Evolutionary conservation across 176 grass and related monocot genomes (phyloP).

Genomic region (Eleusine indica): DNA sequence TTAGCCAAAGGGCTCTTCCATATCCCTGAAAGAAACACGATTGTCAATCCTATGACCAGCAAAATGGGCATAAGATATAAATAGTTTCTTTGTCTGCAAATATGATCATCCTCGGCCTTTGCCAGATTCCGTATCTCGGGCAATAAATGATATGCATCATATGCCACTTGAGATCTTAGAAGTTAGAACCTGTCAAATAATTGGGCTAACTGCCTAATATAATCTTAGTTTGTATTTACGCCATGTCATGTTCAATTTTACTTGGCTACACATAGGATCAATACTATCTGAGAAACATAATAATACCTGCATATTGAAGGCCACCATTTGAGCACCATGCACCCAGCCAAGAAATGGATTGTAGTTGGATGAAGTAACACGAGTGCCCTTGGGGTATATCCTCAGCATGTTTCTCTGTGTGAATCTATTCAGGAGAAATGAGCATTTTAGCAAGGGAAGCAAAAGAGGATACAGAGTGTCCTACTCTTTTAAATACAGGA

Average conservation of each 20-base stretch:
- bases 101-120: neutral
- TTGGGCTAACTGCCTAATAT: neutral
- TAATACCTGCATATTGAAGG: conserved; percentile 97
- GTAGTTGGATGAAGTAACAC: conserved; percentile 89
- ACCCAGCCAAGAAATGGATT: conserved; percentile 93
- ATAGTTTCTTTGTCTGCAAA: neutral
- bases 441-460: conserved; percentile 27
- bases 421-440: conserved; percentile 56
- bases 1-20: conserved; percentile 93
- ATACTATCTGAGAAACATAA: conserved; percentile 13
- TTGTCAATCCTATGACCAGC: neutral
- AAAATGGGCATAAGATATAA: neutral
- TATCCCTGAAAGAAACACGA: conserved; percentile 68
- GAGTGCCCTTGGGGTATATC: conserved; percentile 85
- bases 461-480: neutral
- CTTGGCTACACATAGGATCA: neutral
- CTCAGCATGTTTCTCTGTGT: conserved; percentile 90
- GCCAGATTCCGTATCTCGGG: neutral
- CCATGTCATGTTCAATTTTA: conserved; percentile 22
- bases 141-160: neutral
- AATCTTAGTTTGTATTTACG: neutral
- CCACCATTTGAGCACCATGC: conserved; percentile 96
- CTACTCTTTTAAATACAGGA: neutral
- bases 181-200: conserved; percentile 1
- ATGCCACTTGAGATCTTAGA: conserved; percentile 8